Evolutionary conservation across 2,329 filamentous ascomycete genomes (phyloP).

Genomic region (Macrophomina phaseolina): DNA sequence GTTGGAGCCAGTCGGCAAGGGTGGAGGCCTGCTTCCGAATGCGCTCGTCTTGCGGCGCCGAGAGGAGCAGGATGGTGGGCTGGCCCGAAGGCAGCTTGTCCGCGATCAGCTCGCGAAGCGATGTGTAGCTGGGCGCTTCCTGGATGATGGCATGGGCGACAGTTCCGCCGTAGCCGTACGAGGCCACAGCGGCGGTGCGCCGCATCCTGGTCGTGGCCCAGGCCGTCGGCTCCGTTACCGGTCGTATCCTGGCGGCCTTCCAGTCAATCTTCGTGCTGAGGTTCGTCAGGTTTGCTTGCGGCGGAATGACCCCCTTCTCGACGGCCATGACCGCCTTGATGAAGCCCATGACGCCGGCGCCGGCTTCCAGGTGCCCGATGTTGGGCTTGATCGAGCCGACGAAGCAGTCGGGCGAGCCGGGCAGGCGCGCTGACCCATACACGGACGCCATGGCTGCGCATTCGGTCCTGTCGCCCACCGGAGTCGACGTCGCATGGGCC

Average conservation of each 20-base stretch:
- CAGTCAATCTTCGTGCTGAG: conserved; percentile 44
- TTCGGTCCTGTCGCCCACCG: conserved; percentile 34
- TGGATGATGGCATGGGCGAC: conserved; percentile 53
- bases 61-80: conserved; percentile 33
- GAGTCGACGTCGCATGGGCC: conserved; percentile 34
- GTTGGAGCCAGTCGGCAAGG: conserved; percentile 35
- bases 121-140: background rate
- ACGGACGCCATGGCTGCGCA: conserved; percentile 31
- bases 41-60: conserved; percentile 42
- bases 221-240: conserved; percentile 32
- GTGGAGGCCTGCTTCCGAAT: conserved; percentile 33
- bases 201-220: conserved; percentile 30
- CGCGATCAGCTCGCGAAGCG: too few relatives aligned
- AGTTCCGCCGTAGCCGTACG: conserved; percentile 54
- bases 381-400: conserved; percentile 41
- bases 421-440: conserved; percentile 42
- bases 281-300: conserved; percentile 43
- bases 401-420: conserved; percentile 45
- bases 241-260: conserved; percentile 32
- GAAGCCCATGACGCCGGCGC: conserved; percentile 36
- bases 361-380: conserved; percentile 41
- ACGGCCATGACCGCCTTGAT: conserved; percentile 39
- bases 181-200: conserved; percentile 52
- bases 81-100: too few relatives aligned
- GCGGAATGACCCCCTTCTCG: conserved; percentile 39